A percentile compares a stretch with the other conserved stretches of the same genome.
phyloP scores from a whole-genome alignment of 345 rosid genomes.

The Viola odorata region DNA sequence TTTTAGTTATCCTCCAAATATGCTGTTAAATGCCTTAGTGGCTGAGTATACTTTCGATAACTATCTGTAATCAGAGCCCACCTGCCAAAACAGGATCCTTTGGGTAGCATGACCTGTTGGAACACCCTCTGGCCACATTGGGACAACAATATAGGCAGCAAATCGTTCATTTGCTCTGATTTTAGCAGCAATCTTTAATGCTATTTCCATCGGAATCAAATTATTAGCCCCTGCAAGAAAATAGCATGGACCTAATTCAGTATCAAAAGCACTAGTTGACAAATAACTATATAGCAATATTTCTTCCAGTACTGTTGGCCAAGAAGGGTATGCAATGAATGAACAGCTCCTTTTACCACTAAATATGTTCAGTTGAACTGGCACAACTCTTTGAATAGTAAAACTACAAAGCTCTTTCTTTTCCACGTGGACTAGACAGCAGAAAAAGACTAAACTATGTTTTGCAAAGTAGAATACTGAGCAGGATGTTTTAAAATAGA shows the following conservation, averaged over 20 bases:
- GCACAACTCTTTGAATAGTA: neutral
- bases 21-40: neutral
- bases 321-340: no score
- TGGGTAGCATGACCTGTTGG: slow-evolving; percentile 90
- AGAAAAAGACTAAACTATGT: neutral
- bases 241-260: slow-evolving; percentile 1
- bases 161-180: slow-evolving; percentile 85
- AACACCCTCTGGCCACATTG: slow-evolving; percentile 98
- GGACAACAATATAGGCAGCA: slow-evolving; percentile 84
- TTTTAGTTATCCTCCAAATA: neutral
- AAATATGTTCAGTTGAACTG: neutral
- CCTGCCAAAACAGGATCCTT: slow-evolving; percentile 98
- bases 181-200: slow-evolving; percentile 81
- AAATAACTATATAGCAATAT: neutral
- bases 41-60: neutral
- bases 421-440: neutral
- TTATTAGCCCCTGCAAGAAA: slow-evolving; percentile 74
- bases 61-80: slow-evolving; percentile 17
- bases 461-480: neutral
- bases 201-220: slow-evolving; percentile 95
- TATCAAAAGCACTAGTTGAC: neutral
- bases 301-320: neutral
- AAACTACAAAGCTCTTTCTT: neutral
- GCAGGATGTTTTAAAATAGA: neutral
- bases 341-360: no score